Evolutionary conservation across 305 asterid genomes (phyloP), one percentile per base, ranked within the genome.

Genomic region (Fraxinus paxiana): DNA sequence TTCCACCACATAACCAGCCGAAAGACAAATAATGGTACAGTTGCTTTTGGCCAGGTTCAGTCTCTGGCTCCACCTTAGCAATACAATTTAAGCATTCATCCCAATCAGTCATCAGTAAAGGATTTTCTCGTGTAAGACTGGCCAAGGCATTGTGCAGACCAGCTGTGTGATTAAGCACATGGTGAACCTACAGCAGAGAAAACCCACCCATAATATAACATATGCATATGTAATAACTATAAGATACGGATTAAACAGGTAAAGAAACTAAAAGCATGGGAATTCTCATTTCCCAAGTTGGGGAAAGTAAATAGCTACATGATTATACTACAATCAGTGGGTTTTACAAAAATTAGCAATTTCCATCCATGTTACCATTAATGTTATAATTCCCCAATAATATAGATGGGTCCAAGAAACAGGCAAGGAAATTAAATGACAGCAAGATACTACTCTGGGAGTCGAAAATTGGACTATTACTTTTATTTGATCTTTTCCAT

Each of bases 1-100:
- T 94, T 59, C 99, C 98, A 26, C 99, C 99, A 88, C 97, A 92
- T 81, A 96, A 88, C 96, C 96, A 96, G 87, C 99, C 99, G 87
- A 87, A 96, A 46, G 99, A 94, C 76, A 96, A 81, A 83, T 90
- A 94, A 83, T 96, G 99, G 88, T 96, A 96, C 73, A 86, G 78
- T 83, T 94, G 99, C 86, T 86, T 81, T 75, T 75, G 74, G 81
- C 98, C 98, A 82, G 99, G 97, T 84, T 92, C 94, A 86, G 94
- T 92, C 85, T 96, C 99, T 17, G 97, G 97, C 13, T 83, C 83
- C 54, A 78, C 75, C 81, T 69, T 80, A 15, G 92, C 84, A 63
- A 92, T 88, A 86, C 84, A 85, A 61, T 91, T 90, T 83, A 96
- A 83, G 77, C 97, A 96, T 85, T 92, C 94, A 43, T 96, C 95